Conservation (phyloP, 805 yeast species). For the Metschnikowia shivogae region DNA sequence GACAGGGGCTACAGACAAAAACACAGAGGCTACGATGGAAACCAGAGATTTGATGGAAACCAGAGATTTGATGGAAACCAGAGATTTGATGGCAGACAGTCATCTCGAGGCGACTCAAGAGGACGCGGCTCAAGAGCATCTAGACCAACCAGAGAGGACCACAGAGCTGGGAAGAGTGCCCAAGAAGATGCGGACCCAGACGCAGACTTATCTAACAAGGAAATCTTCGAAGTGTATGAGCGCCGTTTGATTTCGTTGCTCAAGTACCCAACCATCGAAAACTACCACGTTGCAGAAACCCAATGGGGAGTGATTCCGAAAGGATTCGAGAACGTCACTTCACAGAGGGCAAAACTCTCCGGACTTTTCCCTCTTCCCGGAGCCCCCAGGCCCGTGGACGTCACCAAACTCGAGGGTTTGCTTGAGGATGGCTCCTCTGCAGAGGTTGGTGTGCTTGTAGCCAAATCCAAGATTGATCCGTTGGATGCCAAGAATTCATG, state of each 20-base stretch:
- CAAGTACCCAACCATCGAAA: slow-evolving; percentile 45
- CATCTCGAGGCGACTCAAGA: slow-evolving; percentile 4
- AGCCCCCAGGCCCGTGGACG: slow-evolving; percentile 40
- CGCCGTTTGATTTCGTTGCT: slow-evolving; percentile 30
- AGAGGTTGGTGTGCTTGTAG: slow-evolving; percentile 29
- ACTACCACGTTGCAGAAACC: slow-evolving; percentile 47
- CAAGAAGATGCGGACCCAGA: slow-evolving; percentile 12
- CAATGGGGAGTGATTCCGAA: slow-evolving; percentile 70
- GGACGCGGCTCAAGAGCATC: slow-evolving; percentile 5
- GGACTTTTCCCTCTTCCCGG: slow-evolving; percentile 72
- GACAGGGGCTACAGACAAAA: slow-evolving; percentile 13
- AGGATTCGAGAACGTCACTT: slow-evolving; percentile 70
- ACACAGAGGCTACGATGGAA: slow-evolving; percentile 13
- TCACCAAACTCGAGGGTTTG: slow-evolving; percentile 39
- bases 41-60: slow-evolving; percentile 9
- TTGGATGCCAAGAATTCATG: slow-evolving; percentile 33
- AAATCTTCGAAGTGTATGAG: slow-evolving; percentile 21
- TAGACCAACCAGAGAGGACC: slow-evolving; percentile 6
- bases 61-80: too few species aligned
- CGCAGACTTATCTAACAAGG: slow-evolving; percentile 18
- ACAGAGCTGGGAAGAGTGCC: not conserved
- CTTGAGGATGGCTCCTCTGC: slow-evolving; percentile 29
- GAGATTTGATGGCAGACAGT: not conserved
- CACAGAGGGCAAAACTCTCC: slow-evolving; percentile 72
- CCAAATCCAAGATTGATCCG: slow-evolving; percentile 35